Base-by-base conservation (phyloP, 2,329 filamentous ascomycete species). In the Aspergillus chevalieri region DNA sequence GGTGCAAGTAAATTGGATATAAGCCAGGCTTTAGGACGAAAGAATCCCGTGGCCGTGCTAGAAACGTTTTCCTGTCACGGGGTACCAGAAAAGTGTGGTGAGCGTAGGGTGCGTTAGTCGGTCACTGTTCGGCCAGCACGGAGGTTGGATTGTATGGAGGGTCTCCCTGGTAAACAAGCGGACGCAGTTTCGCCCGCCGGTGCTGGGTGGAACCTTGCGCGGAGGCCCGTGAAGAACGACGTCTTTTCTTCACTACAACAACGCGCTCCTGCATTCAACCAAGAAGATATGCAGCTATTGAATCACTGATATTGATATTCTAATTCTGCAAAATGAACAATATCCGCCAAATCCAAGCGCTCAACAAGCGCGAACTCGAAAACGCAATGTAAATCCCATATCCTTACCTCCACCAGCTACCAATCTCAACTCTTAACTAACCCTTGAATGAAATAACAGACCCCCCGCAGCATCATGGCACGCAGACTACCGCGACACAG, bases 401-500 rank as follows among this genome's bases (percentile, higher is more conserved):
- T 52, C 47, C 53, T 21, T 53, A 49, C 36, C 56, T 49, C 56
- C 38, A 38, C 47, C 41, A 24, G 39, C 36, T 34, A 22, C 26
- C 4, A 22, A 15, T 42, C n/a, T 24, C 1, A 47, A 43, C 49
- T 42, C 46, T 51, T 50, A 54, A 50, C 51, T 44, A 44, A 47
- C 17, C 4, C 19, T n/a, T 41, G 14, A 8, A 15, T 39, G 39
- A 43, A 15, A 43, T 51, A 33, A 57, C 61, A 91, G 89, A 59
- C 79, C 85, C 2, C 85, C 91, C 39, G 84, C 90, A 71, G 92
- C 86, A 55, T 96, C 92, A 50, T 97, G 92, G 92, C 92, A 97
- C 68, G 85, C 86, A 68, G 94, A 98, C 75, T 98, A 97, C 73
- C 88, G 89, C 73, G 93, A 95, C 74, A 97, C 93, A 2, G 94